Evolutionary conservation across 441 rosid genomes (phyloP).

Genomic region (Erysimum cheiri): DNA sequence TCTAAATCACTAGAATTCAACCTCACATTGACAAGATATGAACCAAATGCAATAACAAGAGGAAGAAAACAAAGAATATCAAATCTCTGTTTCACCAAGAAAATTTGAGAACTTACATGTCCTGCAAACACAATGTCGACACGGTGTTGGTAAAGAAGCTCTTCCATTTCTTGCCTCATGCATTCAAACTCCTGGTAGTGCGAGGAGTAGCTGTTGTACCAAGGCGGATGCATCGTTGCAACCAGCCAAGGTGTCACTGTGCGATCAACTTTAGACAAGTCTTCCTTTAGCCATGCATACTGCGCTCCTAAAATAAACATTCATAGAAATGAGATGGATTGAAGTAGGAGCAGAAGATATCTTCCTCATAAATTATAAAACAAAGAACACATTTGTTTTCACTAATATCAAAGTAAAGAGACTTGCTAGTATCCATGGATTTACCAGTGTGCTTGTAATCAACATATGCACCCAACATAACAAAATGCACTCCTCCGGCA

Average conservation of each 20-base stretch:
- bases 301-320: slow-evolving; percentile 32
- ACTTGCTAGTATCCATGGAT: background rate
- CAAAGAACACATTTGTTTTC: background rate
- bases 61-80: background rate
- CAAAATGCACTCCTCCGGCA: slow-evolving; percentile 63
- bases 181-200: slow-evolving; percentile 93
- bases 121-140: slow-evolving; percentile 78
- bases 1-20: slow-evolving; percentile 8
- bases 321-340: background rate
- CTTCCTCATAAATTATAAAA: background rate
- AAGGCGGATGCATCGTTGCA: slow-evolving; percentile 86
- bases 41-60: background rate
- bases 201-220: slow-evolving; percentile 55
- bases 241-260: slow-evolving; percentile 66
- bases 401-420: background rate
- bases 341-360: slow-evolving; percentile 26
- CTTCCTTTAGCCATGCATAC: slow-evolving; percentile 43
- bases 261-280: slow-evolving; percentile 42
- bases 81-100: slow-evolving; percentile 15
- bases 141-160: slow-evolving; percentile 63
- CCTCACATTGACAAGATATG: background rate
- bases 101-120: slow-evolving; percentile 56
- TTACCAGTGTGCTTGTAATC: slow-evolving; percentile 61
- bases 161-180: slow-evolving; percentile 92
- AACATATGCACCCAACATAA: slow-evolving; percentile 67